Evolutionary conservation across 1,284 basidiomycete genomes (phyloP).

Genomic region (Kalmanozyma brasiliensis): DNA sequence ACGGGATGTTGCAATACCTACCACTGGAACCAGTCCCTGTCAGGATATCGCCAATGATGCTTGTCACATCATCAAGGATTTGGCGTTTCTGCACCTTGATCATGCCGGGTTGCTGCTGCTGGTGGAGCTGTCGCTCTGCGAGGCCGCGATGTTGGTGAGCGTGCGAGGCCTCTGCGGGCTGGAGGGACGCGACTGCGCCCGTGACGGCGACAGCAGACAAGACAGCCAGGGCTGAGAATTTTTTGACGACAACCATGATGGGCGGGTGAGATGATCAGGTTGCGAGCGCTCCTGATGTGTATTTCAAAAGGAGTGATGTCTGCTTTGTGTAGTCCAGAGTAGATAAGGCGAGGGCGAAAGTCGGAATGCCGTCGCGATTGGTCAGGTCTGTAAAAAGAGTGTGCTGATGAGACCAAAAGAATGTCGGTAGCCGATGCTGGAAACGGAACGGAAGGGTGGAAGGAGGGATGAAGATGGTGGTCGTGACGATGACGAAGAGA

Average conservation of each 20-base stretch:
- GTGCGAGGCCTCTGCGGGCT: constrained; percentile 28
- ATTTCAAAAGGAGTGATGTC: not conserved
- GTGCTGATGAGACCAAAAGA: constrained; percentile 19
- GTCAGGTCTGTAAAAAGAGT: constrained; percentile 15
- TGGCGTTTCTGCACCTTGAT: constrained; percentile 48
- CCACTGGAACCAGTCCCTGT: constrained; percentile 30
- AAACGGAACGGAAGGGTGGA: not conserved
- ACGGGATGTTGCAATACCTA: constrained; percentile 13
- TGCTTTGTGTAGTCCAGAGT: not conserved
- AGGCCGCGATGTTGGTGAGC: constrained; percentile 26
- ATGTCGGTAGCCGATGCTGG: constrained; percentile 13
- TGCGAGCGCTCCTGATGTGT: not conserved
- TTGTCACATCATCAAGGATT: constrained; percentile 17
- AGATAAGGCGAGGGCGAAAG: not conserved
- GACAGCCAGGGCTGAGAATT: constrained; percentile 30
- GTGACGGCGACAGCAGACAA: constrained; percentile 33
- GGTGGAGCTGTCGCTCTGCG: constrained; percentile 19
- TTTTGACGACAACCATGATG: constrained; percentile 32
- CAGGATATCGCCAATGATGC: constrained; percentile 28
- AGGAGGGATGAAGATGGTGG: constrained; percentile 1
- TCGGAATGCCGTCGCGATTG: not conserved
- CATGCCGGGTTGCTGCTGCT: constrained; percentile 19
- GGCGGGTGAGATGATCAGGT: not conserved
- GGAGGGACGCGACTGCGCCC: constrained; percentile 26
- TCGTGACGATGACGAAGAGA: constrained; percentile 16